Percentiles rank a stretch among this genome's conserved stretches.
These are phyloP conservation scores for Aspergillus tamarii DNA, from an alignment of 2,329 filamentous ascomycete species.

Conservation along the genomic window DNA sequence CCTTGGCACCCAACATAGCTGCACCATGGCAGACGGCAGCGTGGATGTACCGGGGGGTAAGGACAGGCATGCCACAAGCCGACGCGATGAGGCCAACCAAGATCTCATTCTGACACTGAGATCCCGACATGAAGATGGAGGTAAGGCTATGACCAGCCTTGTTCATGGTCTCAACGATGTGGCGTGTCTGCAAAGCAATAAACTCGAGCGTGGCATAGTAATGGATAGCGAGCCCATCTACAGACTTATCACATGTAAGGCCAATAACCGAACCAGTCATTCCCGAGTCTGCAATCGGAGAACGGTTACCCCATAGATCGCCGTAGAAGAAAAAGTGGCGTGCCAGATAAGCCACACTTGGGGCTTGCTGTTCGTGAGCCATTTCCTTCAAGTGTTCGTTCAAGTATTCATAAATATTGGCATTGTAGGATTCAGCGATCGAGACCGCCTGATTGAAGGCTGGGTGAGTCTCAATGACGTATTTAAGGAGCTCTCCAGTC, in stretches of 20 bases:
- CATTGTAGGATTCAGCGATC: conserved; percentile 77
- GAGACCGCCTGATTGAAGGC: conserved; percentile 80
- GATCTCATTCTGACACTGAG: conserved; percentile 93
- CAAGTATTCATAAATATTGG: conserved; percentile 93
- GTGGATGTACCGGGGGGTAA: conserved; percentile 91
- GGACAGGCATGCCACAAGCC: conserved; percentile 85
- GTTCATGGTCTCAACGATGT: conserved; percentile 96
- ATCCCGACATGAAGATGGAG: conserved; percentile 98
- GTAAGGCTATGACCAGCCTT: conserved; percentile 80
- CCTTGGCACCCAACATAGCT: conserved; percentile 96
- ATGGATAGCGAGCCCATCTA: conserved; percentile 84
- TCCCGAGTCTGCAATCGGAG: conserved; percentile 85
- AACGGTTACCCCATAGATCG: conserved; percentile 95
- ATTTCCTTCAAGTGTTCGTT: conserved; percentile 84
- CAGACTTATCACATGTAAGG: conserved; percentile 80
- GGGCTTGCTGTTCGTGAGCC: conserved; percentile 68
- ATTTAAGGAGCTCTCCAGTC: conserved; percentile 90
- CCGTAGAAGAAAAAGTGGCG: conserved; percentile 99
- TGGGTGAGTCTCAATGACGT: conserved; percentile 93
- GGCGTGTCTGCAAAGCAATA: conserved; percentile 93
- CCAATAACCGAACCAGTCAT: conserved; percentile 93
- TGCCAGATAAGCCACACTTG: conserved; percentile 79
- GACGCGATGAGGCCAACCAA: conserved; percentile 91
- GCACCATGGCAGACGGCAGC: conserved; percentile 97
- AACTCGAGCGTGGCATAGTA: conserved; percentile 99